These are phyloP conservation scores for Cyclotella sp. DNA, from an alignment of 108 stramenopile species.

Conservation along the genomic window DNA sequence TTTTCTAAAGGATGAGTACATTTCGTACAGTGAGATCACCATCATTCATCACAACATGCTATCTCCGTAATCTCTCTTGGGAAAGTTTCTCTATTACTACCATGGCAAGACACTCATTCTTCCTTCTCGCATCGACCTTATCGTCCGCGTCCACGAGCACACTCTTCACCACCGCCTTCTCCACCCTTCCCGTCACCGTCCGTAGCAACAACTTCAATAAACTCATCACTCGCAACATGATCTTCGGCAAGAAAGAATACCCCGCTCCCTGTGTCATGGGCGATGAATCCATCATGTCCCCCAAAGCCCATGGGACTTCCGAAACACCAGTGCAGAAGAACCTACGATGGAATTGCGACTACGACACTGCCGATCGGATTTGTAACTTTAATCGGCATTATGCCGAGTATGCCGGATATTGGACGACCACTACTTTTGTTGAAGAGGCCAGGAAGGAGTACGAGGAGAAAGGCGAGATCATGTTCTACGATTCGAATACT, in stretches of 20 bases:
- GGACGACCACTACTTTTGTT: slow-evolving; percentile 60
- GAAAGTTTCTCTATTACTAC: no score
- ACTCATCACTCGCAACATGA: slow-evolving; percentile 26
- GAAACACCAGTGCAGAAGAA: slow-evolving; percentile 74
- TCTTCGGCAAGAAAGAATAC: slow-evolving; percentile 53
- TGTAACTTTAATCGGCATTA: slow-evolving; percentile 90
- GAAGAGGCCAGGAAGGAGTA: slow-evolving; percentile 54
- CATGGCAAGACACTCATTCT: slow-evolving; percentile 27
- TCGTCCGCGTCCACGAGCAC: slow-evolving; percentile 5
- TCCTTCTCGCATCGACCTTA: slow-evolving; percentile 30
- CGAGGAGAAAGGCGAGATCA: slow-evolving; percentile 48
- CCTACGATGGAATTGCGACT: slow-evolving; percentile 81
- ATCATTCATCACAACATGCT: no score
- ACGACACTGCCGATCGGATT: slow-evolving; percentile 82
- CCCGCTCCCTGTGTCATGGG: slow-evolving; percentile 85
- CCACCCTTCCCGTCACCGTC: not conserved
- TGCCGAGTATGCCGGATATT: slow-evolving; percentile 89
- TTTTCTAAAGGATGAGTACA: no score
- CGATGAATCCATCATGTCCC: slow-evolving; percentile 86
- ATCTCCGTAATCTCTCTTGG: no score
- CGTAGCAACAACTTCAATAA: slow-evolving; percentile 10
- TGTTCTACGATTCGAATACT: slow-evolving; percentile 89
- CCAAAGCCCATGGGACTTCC: slow-evolving; percentile 82
- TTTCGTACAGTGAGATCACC: no score
- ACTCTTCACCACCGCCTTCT: slow-evolving; percentile 20